Conservation (phyloP, 225 moss, liverwort and hornwort genomes). For the Marchantia paleacea region DNA sequence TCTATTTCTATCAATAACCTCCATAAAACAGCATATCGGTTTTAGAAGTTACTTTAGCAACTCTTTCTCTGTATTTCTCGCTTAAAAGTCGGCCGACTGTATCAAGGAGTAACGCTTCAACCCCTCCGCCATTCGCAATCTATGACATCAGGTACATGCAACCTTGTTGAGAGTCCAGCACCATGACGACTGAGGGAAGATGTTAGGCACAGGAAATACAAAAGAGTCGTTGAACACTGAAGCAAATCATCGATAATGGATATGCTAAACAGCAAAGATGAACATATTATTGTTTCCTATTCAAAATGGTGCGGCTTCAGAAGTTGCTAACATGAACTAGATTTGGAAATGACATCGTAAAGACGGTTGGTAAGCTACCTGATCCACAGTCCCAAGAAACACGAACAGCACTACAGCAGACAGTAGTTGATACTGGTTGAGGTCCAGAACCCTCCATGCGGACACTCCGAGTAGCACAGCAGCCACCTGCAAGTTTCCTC, state of each 20-base stretch:
- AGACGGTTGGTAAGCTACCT: constrained; percentile 41
- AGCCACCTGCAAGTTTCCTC: constrained; percentile 65
- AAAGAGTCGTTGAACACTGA: neutral
- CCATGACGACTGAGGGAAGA: neutral
- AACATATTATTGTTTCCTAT: neutral
- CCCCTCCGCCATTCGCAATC: constrained; percentile 76
- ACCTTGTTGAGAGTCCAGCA: neutral
- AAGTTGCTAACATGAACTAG: neutral
- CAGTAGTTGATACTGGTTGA: constrained; percentile 63
- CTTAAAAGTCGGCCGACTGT: constrained; percentile 75
- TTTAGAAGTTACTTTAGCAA: constrained; percentile 49
- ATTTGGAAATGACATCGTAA: neutral
- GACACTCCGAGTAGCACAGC: constrained; percentile 57
- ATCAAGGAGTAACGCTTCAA: constrained; percentile 75
- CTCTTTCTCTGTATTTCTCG: constrained; percentile 70
- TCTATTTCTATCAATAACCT: neutral
- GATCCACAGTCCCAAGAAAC: constrained; percentile 86
- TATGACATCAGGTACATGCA: constrained; percentile 11
- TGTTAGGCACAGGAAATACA: neutral
- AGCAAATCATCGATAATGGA: neutral
- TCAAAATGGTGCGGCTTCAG: too few relatives aligned
- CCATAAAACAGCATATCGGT: neutral
- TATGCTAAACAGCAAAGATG: neutral
- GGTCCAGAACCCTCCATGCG: constrained; percentile 66
- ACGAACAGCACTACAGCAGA: constrained; percentile 56